phyloP scores from a whole-genome alignment of 2,329 filamentous ascomycete species.

The Arthrobotrys pseudoclavata region DNA sequence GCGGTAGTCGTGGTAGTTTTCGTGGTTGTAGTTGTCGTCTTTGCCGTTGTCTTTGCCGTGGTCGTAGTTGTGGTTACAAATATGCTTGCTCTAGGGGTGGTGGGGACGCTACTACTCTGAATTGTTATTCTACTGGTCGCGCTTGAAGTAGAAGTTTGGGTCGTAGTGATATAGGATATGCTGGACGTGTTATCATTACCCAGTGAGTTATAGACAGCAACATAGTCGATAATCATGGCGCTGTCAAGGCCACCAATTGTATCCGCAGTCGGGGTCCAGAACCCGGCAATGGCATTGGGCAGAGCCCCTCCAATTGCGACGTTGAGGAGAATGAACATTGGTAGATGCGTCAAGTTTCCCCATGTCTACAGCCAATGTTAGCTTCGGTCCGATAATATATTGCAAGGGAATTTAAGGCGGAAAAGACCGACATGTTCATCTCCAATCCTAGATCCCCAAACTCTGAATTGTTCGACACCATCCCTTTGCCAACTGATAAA shows the following conservation, averaged over 20 bases:
- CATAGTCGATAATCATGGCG: constrained; percentile 67
- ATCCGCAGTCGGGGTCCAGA: constrained; percentile 64
- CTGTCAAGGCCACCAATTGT: constrained; percentile 65
- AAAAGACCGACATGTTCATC: constrained; percentile 49
- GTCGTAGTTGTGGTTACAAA: constrained; percentile 15
- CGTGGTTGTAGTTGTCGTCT: constrained; percentile 2
- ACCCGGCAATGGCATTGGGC: constrained; percentile 65
- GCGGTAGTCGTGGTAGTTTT: neutral
- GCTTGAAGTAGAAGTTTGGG: constrained; percentile 3
- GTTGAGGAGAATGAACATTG: constrained; percentile 66
- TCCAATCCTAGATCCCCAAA: constrained; percentile 64
- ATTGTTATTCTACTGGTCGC: constrained; percentile 6
- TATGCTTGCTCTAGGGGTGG: constrained; percentile 11
- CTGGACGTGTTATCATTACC: neutral
- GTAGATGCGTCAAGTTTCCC: constrained; percentile 64
- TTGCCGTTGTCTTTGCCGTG: neutral
- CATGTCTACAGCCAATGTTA: constrained; percentile 63
- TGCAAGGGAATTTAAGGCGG: too few relatives aligned
- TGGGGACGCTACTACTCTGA: constrained; percentile 14
- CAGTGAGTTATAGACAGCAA: constrained; percentile 65
- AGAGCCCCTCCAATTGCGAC: constrained; percentile 67
- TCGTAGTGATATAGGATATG: constrained; percentile 12
- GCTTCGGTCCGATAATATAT: neutral
- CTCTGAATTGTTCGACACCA: constrained; percentile 63
- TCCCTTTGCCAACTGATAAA: constrained; percentile 66